Evolutionary conservation across 768 basidiomycete genomes (phyloP), one percentile per base, ranked within the genome.

Genomic region (Pleurotus salmoneostramineus): DNA sequence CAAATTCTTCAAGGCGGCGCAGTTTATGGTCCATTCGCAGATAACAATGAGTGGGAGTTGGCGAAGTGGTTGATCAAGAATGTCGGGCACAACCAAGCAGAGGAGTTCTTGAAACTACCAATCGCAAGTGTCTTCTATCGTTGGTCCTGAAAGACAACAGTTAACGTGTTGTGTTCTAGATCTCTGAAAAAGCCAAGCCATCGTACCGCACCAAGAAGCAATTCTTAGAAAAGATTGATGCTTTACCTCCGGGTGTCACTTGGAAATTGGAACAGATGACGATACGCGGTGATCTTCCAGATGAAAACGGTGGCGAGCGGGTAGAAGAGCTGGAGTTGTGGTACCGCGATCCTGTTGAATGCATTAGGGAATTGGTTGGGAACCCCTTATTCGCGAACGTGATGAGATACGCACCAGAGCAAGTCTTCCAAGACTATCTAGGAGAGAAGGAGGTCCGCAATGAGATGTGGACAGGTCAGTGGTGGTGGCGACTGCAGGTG

Each of bases 61-160:
- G 74, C 67, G 3, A 57, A 61, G 35, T 76, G 70, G 71, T 57
- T 76, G 42, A 68, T 68, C n/a, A 63, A 62, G 11, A 56, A 61
- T 36, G 65, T 68, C 10, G 65, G 71, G 0, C 63, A 74, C 31
- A 69, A 56, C 1, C 60, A 65, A 35, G 68, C 66, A 0, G 69
- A 72, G 14, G 56, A 66, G 17, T 74, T 68, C 47, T 60, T 75
- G 42, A 66, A 69, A 46, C 60, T 72, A 8, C 48, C 60, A 27
- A 68, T 66, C 34, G 69, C 70, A 60, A 32, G 68, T 57, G 11
- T 48, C 7, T 32, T 11, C 8, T 17, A 48, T 10, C 10, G 21
- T 56, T 42, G 21, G 8, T 42, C 40, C n/a, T 8, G 10, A n/a
- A n/a, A n/a, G 40, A 8, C 40, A n/a, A 10, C 40, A 42, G 3